Percentiles rank a stretch among this genome's conserved stretches.
These are phyloP conservation scores for Lindgomyces ingoldianus DNA, from an alignment of 495 filamentous ascomycete genomes.

Conservation along the genomic window DNA sequence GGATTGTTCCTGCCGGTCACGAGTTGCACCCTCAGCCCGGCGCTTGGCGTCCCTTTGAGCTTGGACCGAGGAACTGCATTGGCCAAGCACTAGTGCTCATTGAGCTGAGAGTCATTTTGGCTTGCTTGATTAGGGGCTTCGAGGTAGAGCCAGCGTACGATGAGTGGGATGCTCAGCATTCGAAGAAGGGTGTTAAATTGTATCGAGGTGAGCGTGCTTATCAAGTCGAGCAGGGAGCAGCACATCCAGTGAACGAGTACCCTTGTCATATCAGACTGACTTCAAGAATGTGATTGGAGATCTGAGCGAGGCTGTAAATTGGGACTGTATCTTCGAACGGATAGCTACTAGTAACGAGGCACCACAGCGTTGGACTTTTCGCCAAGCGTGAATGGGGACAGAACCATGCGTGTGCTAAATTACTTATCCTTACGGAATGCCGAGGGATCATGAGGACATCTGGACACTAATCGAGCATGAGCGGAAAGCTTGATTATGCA, in stretches of 20 bases:
- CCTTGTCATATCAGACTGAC: conserved; percentile 15
- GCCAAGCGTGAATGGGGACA: no score
- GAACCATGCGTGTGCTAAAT: no score
- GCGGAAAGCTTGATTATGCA: no score
- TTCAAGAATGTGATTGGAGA: no score
- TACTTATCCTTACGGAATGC: no score
- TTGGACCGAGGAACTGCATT: conserved; percentile 40
- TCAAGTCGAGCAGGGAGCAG: conserved; percentile 25
- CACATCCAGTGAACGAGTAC: conserved; percentile 31
- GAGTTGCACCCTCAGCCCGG: conserved; percentile 38
- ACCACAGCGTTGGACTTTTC: no score
- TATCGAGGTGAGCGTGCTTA: conserved; percentile 43
- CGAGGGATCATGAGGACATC: no score
- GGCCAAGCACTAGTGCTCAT: conserved; percentile 40
- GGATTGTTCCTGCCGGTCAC: neutral
- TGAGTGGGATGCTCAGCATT: conserved; percentile 45
- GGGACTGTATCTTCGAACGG: no score
- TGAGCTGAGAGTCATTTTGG: conserved; percentile 39
- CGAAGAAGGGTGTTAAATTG: conserved; percentile 16
- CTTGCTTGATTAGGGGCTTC: conserved; percentile 26
- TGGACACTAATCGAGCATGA: no score
- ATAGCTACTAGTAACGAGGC: no score
- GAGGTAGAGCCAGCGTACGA: conserved; percentile 41
- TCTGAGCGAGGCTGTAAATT: no score
- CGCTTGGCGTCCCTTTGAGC: conserved; percentile 38